Base-by-base conservation (phyloP, 129 eudicot species). In the Dittrichia graveolens region DNA sequence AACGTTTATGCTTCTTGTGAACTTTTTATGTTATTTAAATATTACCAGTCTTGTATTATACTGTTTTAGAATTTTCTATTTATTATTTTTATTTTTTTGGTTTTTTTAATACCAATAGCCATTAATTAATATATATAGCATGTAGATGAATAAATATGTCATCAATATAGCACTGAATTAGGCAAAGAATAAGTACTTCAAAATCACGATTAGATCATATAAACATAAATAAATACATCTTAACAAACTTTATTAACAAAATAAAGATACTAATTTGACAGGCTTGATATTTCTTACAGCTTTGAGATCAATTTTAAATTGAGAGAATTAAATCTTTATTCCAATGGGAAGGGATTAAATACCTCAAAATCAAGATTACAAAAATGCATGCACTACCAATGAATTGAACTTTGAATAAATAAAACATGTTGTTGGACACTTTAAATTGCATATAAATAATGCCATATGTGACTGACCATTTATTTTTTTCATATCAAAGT, bases 361-460 rank as follows among this genome's bases (percentile, higher is more conserved):
- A 61, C 67, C 15, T 48, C 46, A 67, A 16, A 49, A 49, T 53
- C 73, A 67, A 48, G 37, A 49, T 67, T 7, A 34, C 12, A 49
- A 73, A 73, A 35, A 31, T 37, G 57, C 52, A 31, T 37, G 57
- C 52, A 85, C 87, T 53, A 90, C 95, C 8, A 39, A 5, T 14
- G 49, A 56, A 56, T 35, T 14, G 62, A 56, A 56, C 45, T 43
- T 71, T 41, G 55, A 41, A 56, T 71, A 42, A 56, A 56, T 44
- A 58, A 57, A 31, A 85, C 90, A 76, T 87, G 89, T 89, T 90
- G 87, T 45, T 86, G 86, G 42, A 93, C 96, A 72, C 81, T 85
- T 76, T 85, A 82, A 92, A 79, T 85, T 14, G 73, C 66, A 75
- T 65, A 75, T 75, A 75, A 75, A 75, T 75, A 65, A 65, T 38